Conservation (phyloP, 345 rosid genomes). For the Arabidopsis suecica region DNA sequence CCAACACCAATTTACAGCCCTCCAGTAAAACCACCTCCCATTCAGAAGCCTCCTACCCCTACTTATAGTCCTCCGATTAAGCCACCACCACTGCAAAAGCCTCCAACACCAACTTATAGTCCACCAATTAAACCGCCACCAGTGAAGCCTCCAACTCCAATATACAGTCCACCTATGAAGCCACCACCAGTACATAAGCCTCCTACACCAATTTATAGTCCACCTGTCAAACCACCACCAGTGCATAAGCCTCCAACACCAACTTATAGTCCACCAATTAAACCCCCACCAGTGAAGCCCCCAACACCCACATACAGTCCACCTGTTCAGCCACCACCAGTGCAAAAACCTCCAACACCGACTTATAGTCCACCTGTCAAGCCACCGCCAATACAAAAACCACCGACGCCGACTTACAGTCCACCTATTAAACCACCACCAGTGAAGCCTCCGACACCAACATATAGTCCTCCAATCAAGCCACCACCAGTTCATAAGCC, state of each 20-base stretch:
- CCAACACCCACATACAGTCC: slow-evolving; percentile 5
- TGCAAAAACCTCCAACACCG: background rate
- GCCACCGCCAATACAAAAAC: background rate
- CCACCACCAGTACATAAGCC: background rate
- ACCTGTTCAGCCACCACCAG: background rate
- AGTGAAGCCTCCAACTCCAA: slow-evolving; percentile 13
- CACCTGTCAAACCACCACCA: background rate
- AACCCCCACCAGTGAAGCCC: background rate
- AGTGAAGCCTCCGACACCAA: slow-evolving; percentile 6
- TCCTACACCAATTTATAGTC: background rate
- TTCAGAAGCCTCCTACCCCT: background rate
- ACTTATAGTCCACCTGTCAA: background rate
- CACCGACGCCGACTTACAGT: slow-evolving; percentile 10
- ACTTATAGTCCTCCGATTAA: background rate
- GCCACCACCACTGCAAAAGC: background rate
- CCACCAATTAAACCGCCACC: slow-evolving; percentile 5
- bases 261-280: background rate
- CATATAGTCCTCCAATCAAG: background rate
- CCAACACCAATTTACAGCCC: slow-evolving; percentile 4
- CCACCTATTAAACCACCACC: slow-evolving; percentile 1
- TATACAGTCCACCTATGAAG: background rate
- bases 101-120: background rate
- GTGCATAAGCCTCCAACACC: slow-evolving; percentile 7
- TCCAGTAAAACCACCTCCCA: background rate
- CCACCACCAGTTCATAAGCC: background rate